Evolutionary conservation across 2,329 filamentous ascomycete species (phyloP).

Genomic region (Colletotrichum liaoningense): DNA sequence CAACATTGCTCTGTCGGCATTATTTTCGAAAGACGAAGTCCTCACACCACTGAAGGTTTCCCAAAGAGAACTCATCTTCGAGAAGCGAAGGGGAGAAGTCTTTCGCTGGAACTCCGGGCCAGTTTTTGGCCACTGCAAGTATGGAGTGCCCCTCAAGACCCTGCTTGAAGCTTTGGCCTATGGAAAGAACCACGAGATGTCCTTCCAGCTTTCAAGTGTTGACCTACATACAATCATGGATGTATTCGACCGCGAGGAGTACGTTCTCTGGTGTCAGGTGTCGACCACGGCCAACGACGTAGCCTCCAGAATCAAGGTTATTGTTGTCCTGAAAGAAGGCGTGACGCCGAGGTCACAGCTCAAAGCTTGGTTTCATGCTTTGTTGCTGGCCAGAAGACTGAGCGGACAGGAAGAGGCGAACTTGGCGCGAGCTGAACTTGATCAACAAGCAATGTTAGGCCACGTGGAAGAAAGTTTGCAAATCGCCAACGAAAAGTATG

Average conservation of each 20-base stretch:
- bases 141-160: slow-evolving; percentile 8
- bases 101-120: slow-evolving; percentile 16
- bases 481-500: slow-evolving; percentile 9
- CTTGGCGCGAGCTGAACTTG: background rate
- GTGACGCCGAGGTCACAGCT: slow-evolving; percentile 24
- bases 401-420: background rate
- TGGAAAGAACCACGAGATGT: background rate
- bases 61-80: slow-evolving; percentile 21
- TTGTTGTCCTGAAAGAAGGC: slow-evolving; percentile 25
- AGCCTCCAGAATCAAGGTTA: slow-evolving; percentile 1
- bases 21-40: slow-evolving; percentile 5
- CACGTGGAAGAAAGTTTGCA: slow-evolving; percentile 13
- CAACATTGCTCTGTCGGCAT: slow-evolving; percentile 24
- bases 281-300: background rate
- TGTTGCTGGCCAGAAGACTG: slow-evolving; percentile 2
- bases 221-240: background rate
- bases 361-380: slow-evolving; percentile 29
- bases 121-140: slow-evolving; percentile 25
- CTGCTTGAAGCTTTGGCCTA: slow-evolving; percentile 2
- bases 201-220: slow-evolving; percentile 16
- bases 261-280: slow-evolving; percentile 18
- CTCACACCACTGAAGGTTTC: slow-evolving; percentile 18
- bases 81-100: slow-evolving; percentile 22
- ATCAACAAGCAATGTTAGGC: slow-evolving; percentile 12
- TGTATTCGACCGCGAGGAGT: slow-evolving; percentile 15